phyloP scores from a whole-genome alignment of 257 asterid species.

The Fraxinus cuspidata region DNA sequence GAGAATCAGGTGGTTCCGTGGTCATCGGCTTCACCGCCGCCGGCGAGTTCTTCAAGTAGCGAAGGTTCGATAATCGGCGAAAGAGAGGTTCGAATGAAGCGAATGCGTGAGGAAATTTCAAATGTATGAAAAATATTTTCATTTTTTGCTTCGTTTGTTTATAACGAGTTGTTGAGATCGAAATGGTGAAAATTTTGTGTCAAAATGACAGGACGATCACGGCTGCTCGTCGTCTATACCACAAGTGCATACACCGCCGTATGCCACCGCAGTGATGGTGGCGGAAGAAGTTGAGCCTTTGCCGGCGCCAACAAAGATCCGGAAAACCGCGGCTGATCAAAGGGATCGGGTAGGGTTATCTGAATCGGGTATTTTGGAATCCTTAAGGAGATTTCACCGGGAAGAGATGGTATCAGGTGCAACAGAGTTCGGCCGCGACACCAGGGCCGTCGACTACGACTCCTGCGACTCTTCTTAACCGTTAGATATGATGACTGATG shows the following conservation, averaged over 20 bases:
- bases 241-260: constrained; percentile 11
- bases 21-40: constrained; percentile 36
- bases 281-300: constrained; percentile 13
- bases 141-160: not conserved
- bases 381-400: constrained; percentile 31
- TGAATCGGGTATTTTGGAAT: constrained; percentile 29
- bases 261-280: not conserved
- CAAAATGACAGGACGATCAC: constrained; percentile 32
- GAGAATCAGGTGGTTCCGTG: constrained; percentile 60
- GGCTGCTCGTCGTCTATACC: constrained; percentile 20
- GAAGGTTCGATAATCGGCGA: constrained; percentile 30
- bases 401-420: constrained; percentile 27
- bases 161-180: not conserved
- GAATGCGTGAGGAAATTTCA: constrained; percentile 26
- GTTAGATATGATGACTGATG: constrained; percentile 17
- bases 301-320: constrained; percentile 24
- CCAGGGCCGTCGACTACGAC: constrained; percentile 34
- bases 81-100: constrained; percentile 36
- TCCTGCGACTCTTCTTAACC: constrained; percentile 27
- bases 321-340: not conserved
- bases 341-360: constrained; percentile 22
- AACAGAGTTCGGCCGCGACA: constrained; percentile 24
- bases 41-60: constrained; percentile 40
- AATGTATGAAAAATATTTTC: constrained; percentile 28
- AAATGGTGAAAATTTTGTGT: not conserved